phyloP scores from a whole-genome alignment of 2,329 filamentous ascomycete species.

The Westerdykella aurantiaca region DNA sequence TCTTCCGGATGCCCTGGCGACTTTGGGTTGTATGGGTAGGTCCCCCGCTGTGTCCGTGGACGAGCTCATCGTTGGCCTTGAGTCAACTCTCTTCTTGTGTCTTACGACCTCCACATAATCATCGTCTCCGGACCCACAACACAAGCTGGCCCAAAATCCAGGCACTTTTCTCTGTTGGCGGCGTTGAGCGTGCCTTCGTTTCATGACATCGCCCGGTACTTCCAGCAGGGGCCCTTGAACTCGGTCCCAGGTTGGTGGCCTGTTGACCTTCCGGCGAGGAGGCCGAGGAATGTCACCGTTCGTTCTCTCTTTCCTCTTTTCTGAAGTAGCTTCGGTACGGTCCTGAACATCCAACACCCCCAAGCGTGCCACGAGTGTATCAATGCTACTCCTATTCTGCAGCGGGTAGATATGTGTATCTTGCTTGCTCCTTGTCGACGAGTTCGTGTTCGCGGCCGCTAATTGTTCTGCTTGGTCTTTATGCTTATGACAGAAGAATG shows the following conservation, averaged over 20 bases:
- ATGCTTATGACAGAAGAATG: slow-evolving; percentile 92
- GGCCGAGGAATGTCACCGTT: slow-evolving; percentile 12
- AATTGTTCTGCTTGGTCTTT: slow-evolving; percentile 67
- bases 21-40: slow-evolving; percentile 2
- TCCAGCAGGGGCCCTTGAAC: slow-evolving; percentile 43
- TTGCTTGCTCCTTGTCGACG: slow-evolving; percentile 11
- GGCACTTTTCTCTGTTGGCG: slow-evolving; percentile 20
- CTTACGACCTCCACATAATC: slow-evolving; percentile 42
- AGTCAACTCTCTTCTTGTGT: slow-evolving; percentile 33
- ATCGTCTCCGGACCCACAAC: slow-evolving; percentile 29
- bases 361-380: slow-evolving; percentile 76
- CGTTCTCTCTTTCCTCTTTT: slow-evolving; percentile 21
- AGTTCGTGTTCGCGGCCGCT: slow-evolving; percentile 18
- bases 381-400: slow-evolving; percentile 68
- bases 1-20: background rate
- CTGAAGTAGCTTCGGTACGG: slow-evolving; percentile 29
- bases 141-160: slow-evolving; percentile 40
- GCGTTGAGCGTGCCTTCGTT: slow-evolving; percentile 16
- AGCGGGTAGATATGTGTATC: slow-evolving; percentile 50
- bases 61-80: slow-evolving; percentile 10
- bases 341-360: slow-evolving; percentile 64
- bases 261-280: slow-evolving; percentile 23
- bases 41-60: slow-evolving; percentile 4
- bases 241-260: slow-evolving; percentile 43
- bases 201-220: slow-evolving; percentile 37